A percentile compares a stretch with the other conserved stretches of the same genome.
Conservation (phyloP, 208 protist genomes). For the Trichomonas tenax region DNA sequence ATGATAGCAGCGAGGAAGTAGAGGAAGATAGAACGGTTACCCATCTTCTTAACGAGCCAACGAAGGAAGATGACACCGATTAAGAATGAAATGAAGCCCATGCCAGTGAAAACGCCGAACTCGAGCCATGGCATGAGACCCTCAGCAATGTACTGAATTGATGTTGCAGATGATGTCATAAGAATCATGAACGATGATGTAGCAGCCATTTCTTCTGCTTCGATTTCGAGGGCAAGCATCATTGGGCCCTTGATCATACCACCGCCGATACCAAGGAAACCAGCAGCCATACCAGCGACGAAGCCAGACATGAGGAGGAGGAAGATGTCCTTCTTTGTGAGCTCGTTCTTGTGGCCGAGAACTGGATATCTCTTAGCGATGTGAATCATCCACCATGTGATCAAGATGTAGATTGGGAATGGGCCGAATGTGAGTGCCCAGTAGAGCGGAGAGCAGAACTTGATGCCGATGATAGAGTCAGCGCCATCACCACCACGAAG, state of each 20-base stretch:
- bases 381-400: neutral
- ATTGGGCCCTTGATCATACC: conserved; percentile 28
- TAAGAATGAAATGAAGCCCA: neutral
- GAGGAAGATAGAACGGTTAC: neutral
- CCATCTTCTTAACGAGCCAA: neutral
- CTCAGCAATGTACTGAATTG: neutral
- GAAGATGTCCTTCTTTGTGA: neutral
- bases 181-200: conserved; percentile 24
- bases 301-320: neutral
- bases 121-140: neutral
- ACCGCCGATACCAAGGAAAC: conserved; percentile 18
- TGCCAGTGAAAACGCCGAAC: neutral
- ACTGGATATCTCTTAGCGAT: conserved; percentile 2
- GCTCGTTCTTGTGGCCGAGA: neutral
- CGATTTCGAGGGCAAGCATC: conserved; percentile 19
- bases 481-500: neutral
- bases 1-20: neutral
- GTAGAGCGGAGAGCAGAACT: neutral
- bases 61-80: neutral
- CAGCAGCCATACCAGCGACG: neutral
- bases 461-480: neutral
- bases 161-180: neutral
- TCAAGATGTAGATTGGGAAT: neutral
- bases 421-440: neutral
- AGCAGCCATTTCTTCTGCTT: conserved; percentile 25